phyloP scores from a whole-genome alignment of 768 basidiomycete species.

The Collybia sordida region DNA sequence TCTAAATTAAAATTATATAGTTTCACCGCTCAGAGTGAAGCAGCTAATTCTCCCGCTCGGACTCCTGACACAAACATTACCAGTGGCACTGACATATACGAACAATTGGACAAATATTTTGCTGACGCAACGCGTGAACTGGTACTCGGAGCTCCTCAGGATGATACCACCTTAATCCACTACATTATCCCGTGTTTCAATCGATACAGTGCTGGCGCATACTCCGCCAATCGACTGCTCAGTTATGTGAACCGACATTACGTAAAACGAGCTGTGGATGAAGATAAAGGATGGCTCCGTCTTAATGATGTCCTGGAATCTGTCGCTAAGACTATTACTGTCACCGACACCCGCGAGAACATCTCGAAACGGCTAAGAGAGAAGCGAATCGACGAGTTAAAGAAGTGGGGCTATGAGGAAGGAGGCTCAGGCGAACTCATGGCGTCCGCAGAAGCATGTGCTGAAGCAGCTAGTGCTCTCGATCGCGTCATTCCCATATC shows the following conservation, averaged over 20 bases:
- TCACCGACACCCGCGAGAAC: conserved; percentile 58
- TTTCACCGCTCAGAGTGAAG: conserved; percentile 60
- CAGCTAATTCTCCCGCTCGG: conserved; percentile 28
- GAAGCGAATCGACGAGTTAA: conserved; percentile 59
- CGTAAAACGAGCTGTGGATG: conserved; percentile 74
- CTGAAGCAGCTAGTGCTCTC: conserved; percentile 68
- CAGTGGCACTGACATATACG: conserved; percentile 70
- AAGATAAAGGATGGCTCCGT: conserved; percentile 77
- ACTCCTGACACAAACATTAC: conserved; percentile 26
- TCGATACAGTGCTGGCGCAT: conserved; percentile 66
- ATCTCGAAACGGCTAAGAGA: conserved; percentile 59
- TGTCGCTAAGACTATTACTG: conserved; percentile 48
- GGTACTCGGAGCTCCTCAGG: conserved; percentile 60
- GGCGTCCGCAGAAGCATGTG: conserved; percentile 63
- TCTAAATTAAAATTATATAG: conserved; percentile 21
- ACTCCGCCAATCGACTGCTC: conserved; percentile 68
- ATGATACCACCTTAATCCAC: conserved; percentile 64
- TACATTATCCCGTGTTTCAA: conserved; percentile 73
- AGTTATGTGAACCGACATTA: conserved; percentile 81
- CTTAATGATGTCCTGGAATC: conserved; percentile 64
- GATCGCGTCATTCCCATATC: conserved; percentile 67
- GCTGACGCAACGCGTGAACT: conserved; percentile 60
- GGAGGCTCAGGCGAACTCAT: conserved; percentile 47
- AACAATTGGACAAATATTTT: conserved; percentile 72
- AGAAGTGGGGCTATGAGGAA: conserved; percentile 68